Evolutionary conservation across 257 asterid species (phyloP).

Genomic region (Petrea volubilis): DNA sequence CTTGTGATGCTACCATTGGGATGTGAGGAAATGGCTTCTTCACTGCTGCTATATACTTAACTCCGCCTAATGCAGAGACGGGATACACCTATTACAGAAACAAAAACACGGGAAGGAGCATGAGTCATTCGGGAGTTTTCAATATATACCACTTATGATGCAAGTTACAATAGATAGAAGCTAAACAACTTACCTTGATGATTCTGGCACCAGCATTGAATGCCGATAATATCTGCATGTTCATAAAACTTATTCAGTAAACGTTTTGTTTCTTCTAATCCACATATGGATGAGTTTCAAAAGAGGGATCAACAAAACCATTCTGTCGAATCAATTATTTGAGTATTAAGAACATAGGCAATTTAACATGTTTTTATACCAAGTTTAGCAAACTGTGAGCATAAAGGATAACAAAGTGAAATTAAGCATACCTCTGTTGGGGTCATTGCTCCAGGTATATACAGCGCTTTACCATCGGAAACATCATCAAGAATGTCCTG

Average conservation of each 20-base stretch:
- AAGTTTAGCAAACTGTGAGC: neutral
- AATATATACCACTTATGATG: neutral
- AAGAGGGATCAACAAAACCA: neutral
- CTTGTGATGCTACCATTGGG: constrained; percentile 90
- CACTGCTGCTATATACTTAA: constrained; percentile 63
- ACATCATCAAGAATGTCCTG: constrained; percentile 68
- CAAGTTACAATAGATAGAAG: neutral
- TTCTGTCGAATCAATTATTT: neutral
- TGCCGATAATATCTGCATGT: constrained; percentile 68
- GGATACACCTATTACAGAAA: constrained; percentile 65
- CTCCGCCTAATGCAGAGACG: constrained; percentile 75
- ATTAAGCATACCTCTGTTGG: constrained; percentile 68
- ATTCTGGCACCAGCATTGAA: constrained; percentile 69
- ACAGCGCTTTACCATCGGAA: constrained; percentile 51
- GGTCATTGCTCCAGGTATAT: constrained; percentile 90
- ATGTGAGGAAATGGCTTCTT: constrained; percentile 76
- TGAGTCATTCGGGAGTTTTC: neutral
- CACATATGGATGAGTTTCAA: neutral
- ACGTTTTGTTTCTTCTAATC: neutral
- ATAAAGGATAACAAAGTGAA: neutral
- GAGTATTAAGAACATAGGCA: neutral
- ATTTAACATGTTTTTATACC: neutral
- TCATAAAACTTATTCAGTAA: constrained; percentile 19
- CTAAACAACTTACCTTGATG: constrained; percentile 51
- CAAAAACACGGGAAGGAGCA: neutral